phyloP scores from a whole-genome alignment of 2,329 filamentous ascomycete species.

The Ambrosiella xylebori region DNA sequence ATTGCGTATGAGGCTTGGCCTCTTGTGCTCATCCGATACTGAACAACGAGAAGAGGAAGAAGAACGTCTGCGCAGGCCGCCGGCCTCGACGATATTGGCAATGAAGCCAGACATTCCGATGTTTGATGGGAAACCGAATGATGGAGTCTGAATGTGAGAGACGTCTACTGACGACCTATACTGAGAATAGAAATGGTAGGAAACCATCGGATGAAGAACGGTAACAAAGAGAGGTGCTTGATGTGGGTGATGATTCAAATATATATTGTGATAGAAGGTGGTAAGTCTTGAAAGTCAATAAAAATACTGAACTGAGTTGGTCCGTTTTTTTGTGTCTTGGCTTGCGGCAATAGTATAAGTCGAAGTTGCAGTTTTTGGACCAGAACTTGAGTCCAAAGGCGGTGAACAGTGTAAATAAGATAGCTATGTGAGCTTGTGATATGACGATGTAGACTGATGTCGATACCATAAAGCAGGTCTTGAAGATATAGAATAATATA shows the following conservation, averaged over 20 bases:
- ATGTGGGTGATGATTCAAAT: background rate
- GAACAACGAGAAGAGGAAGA: conserved; percentile 13
- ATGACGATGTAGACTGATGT: background rate
- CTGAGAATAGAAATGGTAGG: conserved; percentile 8
- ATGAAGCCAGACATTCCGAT: conserved; percentile 11
- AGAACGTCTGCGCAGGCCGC: conserved; percentile 10
- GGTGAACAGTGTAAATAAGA: background rate
- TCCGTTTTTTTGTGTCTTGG: background rate
- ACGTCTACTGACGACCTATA: conserved; percentile 10
- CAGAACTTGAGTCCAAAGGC: background rate
- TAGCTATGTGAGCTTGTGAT: background rate
- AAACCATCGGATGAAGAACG: conserved; percentile 7
- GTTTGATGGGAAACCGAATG: conserved; percentile 8
- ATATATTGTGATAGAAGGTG: background rate
- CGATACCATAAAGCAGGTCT: background rate
- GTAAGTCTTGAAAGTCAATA: background rate
- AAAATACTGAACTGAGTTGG: background rate
- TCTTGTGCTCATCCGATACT: conserved; percentile 10
- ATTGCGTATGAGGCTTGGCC: conserved; percentile 12
- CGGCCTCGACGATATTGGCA: conserved; percentile 11
- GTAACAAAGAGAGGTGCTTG: background rate
- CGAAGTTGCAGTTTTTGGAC: background rate
- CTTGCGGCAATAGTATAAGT: background rate
- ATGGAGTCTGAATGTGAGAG: conserved; percentile 2
- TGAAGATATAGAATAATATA: background rate